Base-by-base conservation (phyloP, 495 filamentous ascomycete species). In the Tuber indicum region DNA sequence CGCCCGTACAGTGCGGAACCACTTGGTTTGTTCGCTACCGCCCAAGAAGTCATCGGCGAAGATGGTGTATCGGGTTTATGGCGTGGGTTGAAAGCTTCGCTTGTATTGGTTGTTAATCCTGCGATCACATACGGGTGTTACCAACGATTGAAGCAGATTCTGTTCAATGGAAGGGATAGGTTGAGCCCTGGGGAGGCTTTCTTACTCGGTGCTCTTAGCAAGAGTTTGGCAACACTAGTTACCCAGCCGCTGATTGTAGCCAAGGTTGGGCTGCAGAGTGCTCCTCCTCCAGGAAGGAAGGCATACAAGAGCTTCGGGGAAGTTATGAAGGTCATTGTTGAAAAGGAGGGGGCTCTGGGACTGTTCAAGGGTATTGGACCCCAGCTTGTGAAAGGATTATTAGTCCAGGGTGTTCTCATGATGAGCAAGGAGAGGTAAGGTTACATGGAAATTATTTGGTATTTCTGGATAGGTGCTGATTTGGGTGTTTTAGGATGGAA, bases 61-160 rank as follows among this genome's bases (percentile, higher is more conserved):
- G 96, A 99, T 86, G 96, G 96, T 41, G 90, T 91, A 85, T 88
- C 87, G 69, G 96, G 96, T 8, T 87, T 99, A 45, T 99, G 96
- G 96, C 90, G 96, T 84, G 96, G 96, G 0, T 84, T 99, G 77
- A 98, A 98, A 86, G 96, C 96, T 49, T 97, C 94, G 84, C 88
- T 99, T 85, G 96, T 99, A 36, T 86, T 99, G 73, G 96, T 99
- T 7, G 90, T 97, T 75, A 99, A 99, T 83, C 96, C 96, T 47
- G 93, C 94, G 17, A 99, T 99, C 85, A 99, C 96, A 45, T 99
- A 99, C 81, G 96, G 96, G 45, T 94, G 94, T 75, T 99, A 99
- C 82, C 94, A 99, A 86, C 89, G 94, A 77, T 85, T 98, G 76
- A 92, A 92, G 85, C 91, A 92, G 39, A 77, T 90, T 16, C 79